phyloP scores from a whole-genome alignment of 495 filamentous ascomycete genomes.

The Immersiella caudata region DNA sequence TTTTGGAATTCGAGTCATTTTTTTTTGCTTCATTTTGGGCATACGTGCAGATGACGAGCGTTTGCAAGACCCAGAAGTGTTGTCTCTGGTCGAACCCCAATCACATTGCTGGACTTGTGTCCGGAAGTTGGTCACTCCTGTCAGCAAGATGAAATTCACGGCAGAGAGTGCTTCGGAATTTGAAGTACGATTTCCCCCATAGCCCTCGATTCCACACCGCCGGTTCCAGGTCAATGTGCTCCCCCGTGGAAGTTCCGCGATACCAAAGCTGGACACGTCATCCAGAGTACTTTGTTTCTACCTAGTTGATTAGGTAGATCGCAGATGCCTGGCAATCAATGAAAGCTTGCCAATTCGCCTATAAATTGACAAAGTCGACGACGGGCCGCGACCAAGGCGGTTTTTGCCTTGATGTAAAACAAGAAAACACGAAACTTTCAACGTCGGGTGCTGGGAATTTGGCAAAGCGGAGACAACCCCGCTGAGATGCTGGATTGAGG shows the following conservation, averaged over 20 bases:
- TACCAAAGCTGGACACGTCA: not conserved
- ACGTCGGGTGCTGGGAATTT: no score
- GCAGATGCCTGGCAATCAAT: no score
- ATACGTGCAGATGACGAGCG: not conserved
- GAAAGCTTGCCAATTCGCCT: not conserved
- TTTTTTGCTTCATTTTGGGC: not conserved
- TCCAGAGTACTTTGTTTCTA: not conserved
- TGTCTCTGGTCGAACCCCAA: not conserved
- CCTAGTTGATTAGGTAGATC: not conserved
- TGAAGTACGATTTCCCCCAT: not conserved
- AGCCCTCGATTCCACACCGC: not conserved
- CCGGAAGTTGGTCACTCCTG: not conserved
- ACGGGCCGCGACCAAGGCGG: not conserved
- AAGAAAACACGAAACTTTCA: not conserved
- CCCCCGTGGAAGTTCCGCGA: not conserved
- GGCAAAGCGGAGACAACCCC: no score
- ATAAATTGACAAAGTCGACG: not conserved
- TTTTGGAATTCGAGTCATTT: not conserved
- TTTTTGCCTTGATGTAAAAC: not conserved
- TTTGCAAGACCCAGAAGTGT: not conserved
- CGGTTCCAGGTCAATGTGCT: not conserved
- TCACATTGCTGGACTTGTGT: not conserved
- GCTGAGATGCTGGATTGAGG: no score
- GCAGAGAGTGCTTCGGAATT: not conserved
- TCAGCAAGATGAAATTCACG: not conserved